Conservation (phyloP, 805 yeast genomes). For the Metschnikowia reukaufii region DNA sequence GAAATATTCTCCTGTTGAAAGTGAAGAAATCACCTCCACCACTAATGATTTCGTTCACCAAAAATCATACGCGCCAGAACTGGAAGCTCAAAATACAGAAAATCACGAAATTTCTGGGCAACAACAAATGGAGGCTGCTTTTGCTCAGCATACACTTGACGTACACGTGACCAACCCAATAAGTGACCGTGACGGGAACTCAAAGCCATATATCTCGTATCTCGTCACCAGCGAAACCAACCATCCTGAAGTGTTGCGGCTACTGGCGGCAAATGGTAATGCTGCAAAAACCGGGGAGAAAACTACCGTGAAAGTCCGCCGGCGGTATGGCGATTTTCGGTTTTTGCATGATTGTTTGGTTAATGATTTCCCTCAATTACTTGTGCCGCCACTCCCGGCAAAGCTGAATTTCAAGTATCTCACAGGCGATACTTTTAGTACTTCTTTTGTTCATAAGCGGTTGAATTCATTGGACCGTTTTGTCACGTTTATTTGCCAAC, state of each 20-base stretch:
- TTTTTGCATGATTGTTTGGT: conserved; percentile 70
- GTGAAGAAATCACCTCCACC: no score
- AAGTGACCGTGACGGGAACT: conserved; percentile 66
- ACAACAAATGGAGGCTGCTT: conserved; percentile 18
- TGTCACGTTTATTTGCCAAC: conserved; percentile 67
- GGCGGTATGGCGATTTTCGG: conserved; percentile 87
- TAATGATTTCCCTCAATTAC: conserved; percentile 79
- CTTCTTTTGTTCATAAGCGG: conserved; percentile 79
- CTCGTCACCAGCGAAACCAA: conserved; percentile 62
- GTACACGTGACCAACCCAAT: conserved; percentile 58
- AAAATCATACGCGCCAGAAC: background rate
- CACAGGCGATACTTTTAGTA: conserved; percentile 88
- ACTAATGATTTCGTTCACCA: no score
- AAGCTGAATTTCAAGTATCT: conserved; percentile 87
- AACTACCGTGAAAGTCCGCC: conserved; percentile 52
- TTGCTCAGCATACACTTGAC: conserved; percentile 16
- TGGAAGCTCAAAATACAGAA: background rate
- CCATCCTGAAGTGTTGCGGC: conserved; percentile 52
- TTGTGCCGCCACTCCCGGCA: conserved; percentile 93
- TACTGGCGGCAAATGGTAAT: no score
- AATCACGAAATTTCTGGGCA: conserved; percentile 4
- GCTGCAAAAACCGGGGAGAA: conserved; percentile 12
- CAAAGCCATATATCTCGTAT: conserved; percentile 76
- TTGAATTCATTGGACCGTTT: conserved; percentile 79
- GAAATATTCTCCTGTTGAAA: background rate